Base-by-base conservation (phyloP, 2,329 filamentous ascomycete species). In the Drechmeria coniospora region DNA sequence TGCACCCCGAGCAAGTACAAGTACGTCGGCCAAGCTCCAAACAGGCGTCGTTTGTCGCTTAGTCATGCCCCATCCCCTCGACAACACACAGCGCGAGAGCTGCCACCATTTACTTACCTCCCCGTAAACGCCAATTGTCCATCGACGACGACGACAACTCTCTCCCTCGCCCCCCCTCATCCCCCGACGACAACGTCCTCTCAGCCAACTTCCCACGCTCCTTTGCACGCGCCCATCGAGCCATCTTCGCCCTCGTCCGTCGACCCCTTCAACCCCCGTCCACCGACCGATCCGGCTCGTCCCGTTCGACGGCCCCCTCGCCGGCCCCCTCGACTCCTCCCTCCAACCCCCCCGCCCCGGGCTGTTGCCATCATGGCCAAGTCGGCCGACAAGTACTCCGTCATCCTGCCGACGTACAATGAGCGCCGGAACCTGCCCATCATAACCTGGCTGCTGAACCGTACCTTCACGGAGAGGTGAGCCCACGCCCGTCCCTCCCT, bases 361-460 rank as follows among this genome's bases (percentile, higher is more conserved):
- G n/a, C n/a, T n/a, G n/a, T n/a, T n/a, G 40, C 40, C 43, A 71
- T 71, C 66, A 61, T 64, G 32, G 50, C 57, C 29, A 62, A 59
- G 42, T 34, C 43, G 21, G 35, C 46, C 28, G 47, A 90, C 67
- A 92, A 87, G 61, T 98, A 94, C 69, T 93, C 87, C 41, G 78
- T 98, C 51, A 87, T 98, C 50, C 74, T 98, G 39, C 90, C 90
- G 32, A 98, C 90, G 36, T 98, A 93, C 73, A 95, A 98, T 56
- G 90, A 98, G 70, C 82, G 90, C 51, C 76, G 75, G 56, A 98
- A 98, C 61, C 74, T 98, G 41, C 90, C 90, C 46, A 90, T 98
- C 53, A 83, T 95, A 51, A 73, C 79, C 47, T 95, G 84, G 82
- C 64, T 98, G 54, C 69, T 98, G 41, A 81, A 92, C 61, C 78